phyloP scores from a whole-genome alignment of 441 rosid genomes.

The Populus hybrid region DNA sequence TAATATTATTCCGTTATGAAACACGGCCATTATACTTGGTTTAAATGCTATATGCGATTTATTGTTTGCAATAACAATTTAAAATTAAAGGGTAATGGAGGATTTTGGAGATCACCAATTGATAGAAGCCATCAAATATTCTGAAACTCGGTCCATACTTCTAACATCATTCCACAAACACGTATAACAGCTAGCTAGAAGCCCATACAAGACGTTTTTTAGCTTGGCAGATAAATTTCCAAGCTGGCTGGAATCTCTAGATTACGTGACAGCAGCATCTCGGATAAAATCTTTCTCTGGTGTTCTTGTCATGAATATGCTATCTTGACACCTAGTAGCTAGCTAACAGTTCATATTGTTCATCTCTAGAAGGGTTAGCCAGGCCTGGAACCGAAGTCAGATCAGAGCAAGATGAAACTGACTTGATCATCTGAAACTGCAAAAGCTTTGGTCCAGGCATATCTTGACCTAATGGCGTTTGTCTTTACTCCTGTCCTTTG shows the following conservation, averaged over 20 bases:
- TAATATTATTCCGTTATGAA: too few species aligned
- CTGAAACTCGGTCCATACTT: too few species aligned
- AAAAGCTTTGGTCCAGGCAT: background rate
- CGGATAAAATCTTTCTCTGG: background rate
- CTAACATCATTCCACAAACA: background rate
- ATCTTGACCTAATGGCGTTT: constrained; percentile 4
- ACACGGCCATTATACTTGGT: too few species aligned
- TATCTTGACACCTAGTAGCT: background rate
- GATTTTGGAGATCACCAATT: too few species aligned
- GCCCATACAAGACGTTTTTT: background rate
- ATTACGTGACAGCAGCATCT: background rate
- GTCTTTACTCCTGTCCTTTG: constrained; percentile 15
- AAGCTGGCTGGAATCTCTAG: background rate
- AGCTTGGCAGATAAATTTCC: background rate
- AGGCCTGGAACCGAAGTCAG: background rate
- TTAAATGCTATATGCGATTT: too few species aligned
- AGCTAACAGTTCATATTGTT: background rate
- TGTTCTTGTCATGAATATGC: background rate
- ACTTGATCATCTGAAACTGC: background rate
- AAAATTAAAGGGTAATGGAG: too few species aligned
- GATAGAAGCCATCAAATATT: too few species aligned
- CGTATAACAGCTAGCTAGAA: background rate
- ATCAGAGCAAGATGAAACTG: background rate
- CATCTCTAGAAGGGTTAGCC: background rate
- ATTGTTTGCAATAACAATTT: too few species aligned